phyloP scores from a whole-genome alignment of 169 alveolate species.

The Cryptosporidium baileyi region DNA sequence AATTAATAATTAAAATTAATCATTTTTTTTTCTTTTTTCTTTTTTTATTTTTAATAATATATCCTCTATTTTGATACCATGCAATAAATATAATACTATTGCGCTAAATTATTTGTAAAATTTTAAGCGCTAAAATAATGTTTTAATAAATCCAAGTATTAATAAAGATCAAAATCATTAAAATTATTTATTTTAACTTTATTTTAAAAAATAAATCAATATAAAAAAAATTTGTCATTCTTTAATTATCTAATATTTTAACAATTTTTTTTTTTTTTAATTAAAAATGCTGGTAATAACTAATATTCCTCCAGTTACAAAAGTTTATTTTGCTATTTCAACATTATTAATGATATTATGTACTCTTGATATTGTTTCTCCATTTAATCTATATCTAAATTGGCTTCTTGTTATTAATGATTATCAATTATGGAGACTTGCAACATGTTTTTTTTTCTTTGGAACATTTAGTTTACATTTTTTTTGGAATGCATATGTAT shows the following conservation, averaged over 20 bases:
- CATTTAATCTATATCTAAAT: slow-evolving; percentile 82
- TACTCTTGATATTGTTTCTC: slow-evolving; percentile 83
- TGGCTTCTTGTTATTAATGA: slow-evolving; percentile 82
- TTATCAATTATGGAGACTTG: slow-evolving; percentile 86
- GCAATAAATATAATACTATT: too few species aligned
- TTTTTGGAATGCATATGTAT: slow-evolving; percentile 90
- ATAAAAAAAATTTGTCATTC: background rate
- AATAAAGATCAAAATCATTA: too few species aligned
- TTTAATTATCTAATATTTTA: background rate
- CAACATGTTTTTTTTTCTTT: slow-evolving; percentile 89
- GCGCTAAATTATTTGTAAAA: too few species aligned
- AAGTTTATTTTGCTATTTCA: slow-evolving; percentile 81
- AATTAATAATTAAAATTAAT: too few species aligned
- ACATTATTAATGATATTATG: slow-evolving; percentile 81
- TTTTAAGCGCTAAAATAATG: too few species aligned
- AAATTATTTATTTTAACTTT: background rate
- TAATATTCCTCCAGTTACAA: slow-evolving; percentile 81
- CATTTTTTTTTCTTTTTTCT: too few species aligned
- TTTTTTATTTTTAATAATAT: too few species aligned
- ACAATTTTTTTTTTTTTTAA: slow-evolving; percentile 14
- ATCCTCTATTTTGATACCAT: too few species aligned
- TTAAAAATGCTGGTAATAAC: slow-evolving; percentile 6
- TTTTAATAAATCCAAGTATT: too few species aligned
- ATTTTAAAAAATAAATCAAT: background rate
- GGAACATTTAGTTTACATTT: slow-evolving; percentile 89